Conservation (phyloP, 164 flowering plant genomes). For the Annona cherimola region DNA sequence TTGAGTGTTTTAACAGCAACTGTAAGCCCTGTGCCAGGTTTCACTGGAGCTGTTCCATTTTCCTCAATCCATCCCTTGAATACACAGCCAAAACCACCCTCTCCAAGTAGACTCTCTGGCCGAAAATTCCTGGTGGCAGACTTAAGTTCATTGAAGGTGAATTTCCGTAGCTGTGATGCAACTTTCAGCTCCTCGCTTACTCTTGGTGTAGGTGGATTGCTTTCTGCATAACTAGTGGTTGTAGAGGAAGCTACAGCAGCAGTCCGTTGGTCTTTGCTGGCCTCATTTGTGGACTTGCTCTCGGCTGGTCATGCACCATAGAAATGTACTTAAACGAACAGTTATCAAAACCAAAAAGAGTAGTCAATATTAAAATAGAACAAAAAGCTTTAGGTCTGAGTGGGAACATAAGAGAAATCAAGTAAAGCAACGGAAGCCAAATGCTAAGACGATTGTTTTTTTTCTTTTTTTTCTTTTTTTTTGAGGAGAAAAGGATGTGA, state of each 20-base stretch:
- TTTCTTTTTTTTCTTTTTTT: no score
- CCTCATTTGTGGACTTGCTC: conserved; percentile 59
- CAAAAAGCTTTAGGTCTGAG: no score
- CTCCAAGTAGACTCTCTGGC: conserved; percentile 93
- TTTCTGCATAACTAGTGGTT: conserved; percentile 68
- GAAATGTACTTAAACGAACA: background rate
- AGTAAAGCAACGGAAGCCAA: no score
- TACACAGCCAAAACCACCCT: conserved; percentile 96
- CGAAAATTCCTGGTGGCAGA: conserved; percentile 84
- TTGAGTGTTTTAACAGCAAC: conserved; percentile 96
- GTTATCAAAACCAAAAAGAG: background rate
- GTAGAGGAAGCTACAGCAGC: conserved; percentile 57
- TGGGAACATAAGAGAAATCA: no score
- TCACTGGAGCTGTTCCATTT: conserved; percentile 91
- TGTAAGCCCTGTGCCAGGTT: conserved; percentile 94
- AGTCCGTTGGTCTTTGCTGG: conserved; percentile 57
- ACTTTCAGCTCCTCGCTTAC: conserved; percentile 77
- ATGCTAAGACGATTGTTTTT: no score
- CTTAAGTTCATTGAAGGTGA: conserved; percentile 79
- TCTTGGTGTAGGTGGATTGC: conserved; percentile 67
- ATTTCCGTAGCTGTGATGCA: conserved; percentile 71
- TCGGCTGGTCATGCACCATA: conserved; percentile 29
- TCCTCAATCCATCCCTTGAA: conserved; percentile 98
- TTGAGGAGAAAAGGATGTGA: no score
- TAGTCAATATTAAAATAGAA: no score